A percentile compares a stretch with the other conserved stretches of the same genome.
phyloP scores from a whole-genome alignment of 257 asterid species.

The Solanum pinnatisectum region DNA sequence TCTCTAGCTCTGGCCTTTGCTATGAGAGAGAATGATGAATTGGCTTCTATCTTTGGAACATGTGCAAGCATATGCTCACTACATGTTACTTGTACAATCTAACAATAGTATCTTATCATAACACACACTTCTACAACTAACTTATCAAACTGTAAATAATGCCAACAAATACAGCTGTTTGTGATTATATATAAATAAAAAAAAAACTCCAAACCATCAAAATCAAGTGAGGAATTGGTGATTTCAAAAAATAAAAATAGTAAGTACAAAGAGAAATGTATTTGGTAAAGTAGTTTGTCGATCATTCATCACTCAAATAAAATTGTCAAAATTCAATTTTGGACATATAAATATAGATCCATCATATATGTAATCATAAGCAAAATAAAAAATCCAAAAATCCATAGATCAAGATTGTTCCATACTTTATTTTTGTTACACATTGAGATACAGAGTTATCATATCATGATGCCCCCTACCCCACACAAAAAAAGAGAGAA shows the following conservation, averaged over 20 bases:
- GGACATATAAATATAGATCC: background rate
- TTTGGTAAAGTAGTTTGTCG: background rate
- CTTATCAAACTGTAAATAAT: background rate
- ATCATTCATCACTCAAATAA: background rate
- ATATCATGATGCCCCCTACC: background rate
- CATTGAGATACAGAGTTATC: background rate
- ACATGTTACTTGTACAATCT: background rate
- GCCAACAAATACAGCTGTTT: background rate
- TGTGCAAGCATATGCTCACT: conserved; percentile 9
- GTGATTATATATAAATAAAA: background rate
- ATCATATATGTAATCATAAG: background rate
- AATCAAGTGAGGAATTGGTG: background rate
- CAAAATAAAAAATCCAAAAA: background rate
- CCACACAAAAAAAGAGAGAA: background rate
- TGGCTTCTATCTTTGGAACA: conserved; percentile 7
- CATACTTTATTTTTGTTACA: background rate
- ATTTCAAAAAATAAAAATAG: background rate
- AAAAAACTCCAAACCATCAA: background rate
- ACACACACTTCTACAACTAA: conserved; percentile 11
- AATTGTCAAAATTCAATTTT: background rate
- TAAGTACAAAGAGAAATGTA: background rate
- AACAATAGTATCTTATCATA: background rate
- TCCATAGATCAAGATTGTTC: background rate
- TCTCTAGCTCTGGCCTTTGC: background rate
- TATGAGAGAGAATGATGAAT: background rate